Evolutionary conservation across 345 rosid genomes (phyloP), one percentile per base, ranked within the genome.

Genomic region (Gossypium rotundifolium): DNA sequence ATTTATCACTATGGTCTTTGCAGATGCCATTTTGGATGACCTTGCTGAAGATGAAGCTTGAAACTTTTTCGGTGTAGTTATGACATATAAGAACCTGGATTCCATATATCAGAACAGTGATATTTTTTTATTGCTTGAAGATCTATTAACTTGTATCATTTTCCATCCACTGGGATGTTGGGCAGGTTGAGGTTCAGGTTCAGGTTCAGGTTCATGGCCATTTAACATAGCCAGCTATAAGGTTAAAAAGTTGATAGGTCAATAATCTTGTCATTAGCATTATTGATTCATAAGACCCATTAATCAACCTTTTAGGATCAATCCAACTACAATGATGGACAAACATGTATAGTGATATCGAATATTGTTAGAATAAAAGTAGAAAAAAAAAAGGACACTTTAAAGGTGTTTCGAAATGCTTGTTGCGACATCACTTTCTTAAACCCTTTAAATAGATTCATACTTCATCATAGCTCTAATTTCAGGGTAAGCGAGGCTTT

Each of bases 21-120:
- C 25, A 46, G 71, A 66, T 66, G 55, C 55, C 55, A 52, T 46
- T 66, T 66, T 66, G 40, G 55, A 22, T 66, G 18, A 66, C 33
- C 38, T 66, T 66, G 38, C 44, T 66, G 18, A 46, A 66, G 71
- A 23, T 67, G 48, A 67, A 48, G 57, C 20, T 33, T 46, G 42
- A 67, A 48, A 5, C 54, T 70, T 23, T 67, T 48, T 20, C 33
- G 3, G 8, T 14, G 18, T 14, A 61, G 18, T 8, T 52, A 48
- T 58, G 62, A 58, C 16, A 59, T 11, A 11, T 25, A 3, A 23
- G 40, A 59, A 63, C 2, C 48, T 63, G 48, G 23, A 63, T 9
- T 38, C 9, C 7, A 2, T 38, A 38, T 63, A 22, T 9, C 12
- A 33, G 46, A 33, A 3, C 23, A 33, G 38, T 63, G 48, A 38